These are phyloP conservation scores for Fomitiporia mediterranea DNA, from an alignment of 1,284 basidiomycete species.

Conservation along the genomic window DNA sequence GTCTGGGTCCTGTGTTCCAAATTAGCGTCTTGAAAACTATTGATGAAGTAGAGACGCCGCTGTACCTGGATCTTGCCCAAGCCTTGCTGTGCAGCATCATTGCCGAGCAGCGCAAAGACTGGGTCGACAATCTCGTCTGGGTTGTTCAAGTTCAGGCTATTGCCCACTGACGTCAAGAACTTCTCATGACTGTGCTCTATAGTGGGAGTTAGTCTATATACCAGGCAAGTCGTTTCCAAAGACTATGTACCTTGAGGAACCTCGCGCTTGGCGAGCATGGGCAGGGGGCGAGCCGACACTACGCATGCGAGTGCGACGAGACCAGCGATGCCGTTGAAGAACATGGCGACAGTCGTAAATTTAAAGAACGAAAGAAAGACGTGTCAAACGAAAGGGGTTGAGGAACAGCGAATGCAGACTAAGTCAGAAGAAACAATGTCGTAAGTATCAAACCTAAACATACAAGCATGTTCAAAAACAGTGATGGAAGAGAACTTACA, in stretches of 20 bases:
- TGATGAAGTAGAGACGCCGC: slow-evolving; percentile 21
- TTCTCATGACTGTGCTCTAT: slow-evolving; percentile 65
- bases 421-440: not conserved
- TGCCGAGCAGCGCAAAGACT: slow-evolving; percentile 62
- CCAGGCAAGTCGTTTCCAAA: not conserved
- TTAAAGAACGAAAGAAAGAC: slow-evolving; percentile 5
- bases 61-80: slow-evolving; percentile 50
- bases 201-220: not conserved
- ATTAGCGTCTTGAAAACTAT: not conserved
- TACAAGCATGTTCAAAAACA: too few species aligned
- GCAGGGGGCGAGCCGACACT: slow-evolving; percentile 39
- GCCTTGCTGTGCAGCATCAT: slow-evolving; percentile 53
- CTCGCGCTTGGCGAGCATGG: slow-evolving; percentile 39
- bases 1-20: slow-evolving; percentile 43
- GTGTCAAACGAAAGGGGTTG: slow-evolving; percentile 22
- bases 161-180: slow-evolving; percentile 47
- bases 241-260: slow-evolving; percentile 54
- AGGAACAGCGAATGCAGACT: slow-evolving; percentile 15
- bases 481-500: slow-evolving; percentile 20
- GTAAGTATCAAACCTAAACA: too few species aligned
- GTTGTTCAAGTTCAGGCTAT: slow-evolving; percentile 50
- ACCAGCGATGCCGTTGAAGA: slow-evolving; percentile 37
- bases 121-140: slow-evolving; percentile 55
- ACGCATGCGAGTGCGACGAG: slow-evolving; percentile 35
- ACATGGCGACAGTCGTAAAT: slow-evolving; percentile 32